Base-by-base conservation (phyloP, 805 yeast genomes). In the Naumovozyma baii region DNA sequence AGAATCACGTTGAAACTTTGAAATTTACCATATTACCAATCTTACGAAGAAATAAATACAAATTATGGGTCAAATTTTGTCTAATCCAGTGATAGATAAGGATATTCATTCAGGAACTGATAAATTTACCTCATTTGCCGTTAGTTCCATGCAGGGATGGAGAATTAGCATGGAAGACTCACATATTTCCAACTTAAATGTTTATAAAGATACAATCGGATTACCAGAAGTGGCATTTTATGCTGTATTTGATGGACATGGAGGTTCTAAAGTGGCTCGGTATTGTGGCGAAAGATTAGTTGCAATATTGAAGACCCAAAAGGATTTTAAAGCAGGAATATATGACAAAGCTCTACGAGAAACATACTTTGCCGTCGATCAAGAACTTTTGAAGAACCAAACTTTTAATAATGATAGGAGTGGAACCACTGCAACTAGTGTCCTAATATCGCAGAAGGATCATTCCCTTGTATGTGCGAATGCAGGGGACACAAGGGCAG, bases 81-180 rank as follows among this genome's bases (percentile, higher is more conserved):
- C 97, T 40, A 94, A 83, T 55, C 97, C 98, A 38, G 76, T 80
- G 48, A 78, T 81, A 15, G 80, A 76, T 40, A 83, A 72, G 59
- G 68, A 72, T 51, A 76, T 88, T 32, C 87, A 80, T 51, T 63
- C 70, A 34, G 88, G 82, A 35, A 74, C 73, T 37, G 88, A 85
- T 59, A 66, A 66, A 41, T 66, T 76, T 50, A 71, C 83, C 41
- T 76, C 82, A 16, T 90, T 73, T 58, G 97, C 95, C 31, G 68
- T 90, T 39, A 84, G 95, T 20, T 79, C 90, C 44, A 90, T 90
- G 97, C 98, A 90, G 67, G 98, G 98, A n/a, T 90, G 98, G 98
- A 78, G 98, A 66, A 80, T 86, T 57, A 76, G 83, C 45, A 90
- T 90, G 98, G 98, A 90, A 62, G 98, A 90, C 63, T 80, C 96